Evolutionary conservation across 768 basidiomycete genomes (phyloP).

Genomic region (Dacryopinax spathularia): DNA sequence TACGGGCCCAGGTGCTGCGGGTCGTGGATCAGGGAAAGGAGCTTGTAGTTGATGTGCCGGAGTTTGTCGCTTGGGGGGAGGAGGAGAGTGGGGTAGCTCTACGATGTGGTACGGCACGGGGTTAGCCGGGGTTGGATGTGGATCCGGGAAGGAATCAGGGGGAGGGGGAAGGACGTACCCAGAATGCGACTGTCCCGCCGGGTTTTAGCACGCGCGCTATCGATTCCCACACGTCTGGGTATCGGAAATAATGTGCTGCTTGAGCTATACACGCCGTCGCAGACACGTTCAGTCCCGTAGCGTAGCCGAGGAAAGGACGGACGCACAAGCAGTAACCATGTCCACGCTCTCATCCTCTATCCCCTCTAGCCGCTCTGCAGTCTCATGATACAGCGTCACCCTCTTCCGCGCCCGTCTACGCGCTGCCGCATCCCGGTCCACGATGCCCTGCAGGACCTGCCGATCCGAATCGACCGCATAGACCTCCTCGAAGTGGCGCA

Average conservation of each 20-base stretch:
- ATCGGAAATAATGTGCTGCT: constrained; percentile 72
- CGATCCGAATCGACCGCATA: no score
- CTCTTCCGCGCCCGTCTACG: constrained; percentile 6
- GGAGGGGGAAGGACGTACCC: constrained; percentile 35
- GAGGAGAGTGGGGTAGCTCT: not conserved
- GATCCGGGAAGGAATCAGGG: not conserved
- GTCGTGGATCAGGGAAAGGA: not conserved
- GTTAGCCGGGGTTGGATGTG: not conserved
- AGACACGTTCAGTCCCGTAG: not conserved
- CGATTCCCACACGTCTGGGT: constrained; percentile 56
- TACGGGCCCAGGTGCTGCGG: not conserved
- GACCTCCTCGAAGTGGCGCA: no score
- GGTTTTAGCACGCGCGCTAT: constrained; percentile 42
- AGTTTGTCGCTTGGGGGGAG: not conserved
- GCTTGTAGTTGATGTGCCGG: not conserved
- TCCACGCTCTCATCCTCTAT: constrained; percentile 44
- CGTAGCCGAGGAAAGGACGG: not conserved
- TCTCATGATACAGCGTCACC: not conserved
- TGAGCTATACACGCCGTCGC: constrained; percentile 49
- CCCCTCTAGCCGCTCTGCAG: constrained; percentile 42
- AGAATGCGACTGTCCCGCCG: constrained; percentile 56
- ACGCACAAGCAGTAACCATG: constrained; percentile 52
- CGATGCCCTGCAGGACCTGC: no score
- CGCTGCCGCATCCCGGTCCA: no score
- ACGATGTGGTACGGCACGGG: no score